Base-by-base conservation (phyloP, 352 stramenopile genomes). In the Poterioochromonas sp. region DNA sequence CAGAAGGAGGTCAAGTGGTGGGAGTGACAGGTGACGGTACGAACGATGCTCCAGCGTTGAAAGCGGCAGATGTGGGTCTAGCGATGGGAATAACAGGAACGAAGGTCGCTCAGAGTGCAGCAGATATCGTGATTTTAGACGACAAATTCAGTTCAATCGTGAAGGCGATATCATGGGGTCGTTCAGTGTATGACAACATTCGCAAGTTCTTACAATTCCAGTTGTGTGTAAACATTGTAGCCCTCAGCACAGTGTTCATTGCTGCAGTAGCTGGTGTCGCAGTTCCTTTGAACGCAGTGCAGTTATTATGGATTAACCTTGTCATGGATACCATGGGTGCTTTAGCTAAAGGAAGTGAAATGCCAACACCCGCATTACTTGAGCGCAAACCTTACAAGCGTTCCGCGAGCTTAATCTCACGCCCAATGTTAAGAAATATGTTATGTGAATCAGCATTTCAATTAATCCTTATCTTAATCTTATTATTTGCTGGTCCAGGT, bases 111-210 rank as follows among this genome's bases (percentile, higher is more conserved):
- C 98, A 99, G 80, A 93, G 98, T 84, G 96, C 96, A 0, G 94
- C 94, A 0, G 94, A 96, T 83, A 98, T 99, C 83, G 94, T 98
- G 63, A 83, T 99, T 44, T 88, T 97, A 0, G 95, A 98, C 84
- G 95, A 98, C 85, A 98, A 97, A 80, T 98, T 99, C 84, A 88
- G 88, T 35, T 98, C 93, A 41, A 99, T 99, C 79, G 93, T 99
- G 20, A 89, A 85, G 40, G 95, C 94, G 12, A 93, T 97, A 39
- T 95, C 96, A 79, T 97, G 95, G 85, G 96, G 95, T 47, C 87
- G 94, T 60, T 96, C 95, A 77, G 90, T 98, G 18, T 98, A 98
- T 84, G 94, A 95, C 80, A 93, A 89, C 77, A 93, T 96, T 76
- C 79, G 87, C 77, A 96, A 95, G 84, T 96, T 96, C 80, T 79